These are phyloP conservation scores for Rhizopogon salebrosus DNA, from an alignment of 768 basidiomycete species.

Conservation along the genomic window DNA sequence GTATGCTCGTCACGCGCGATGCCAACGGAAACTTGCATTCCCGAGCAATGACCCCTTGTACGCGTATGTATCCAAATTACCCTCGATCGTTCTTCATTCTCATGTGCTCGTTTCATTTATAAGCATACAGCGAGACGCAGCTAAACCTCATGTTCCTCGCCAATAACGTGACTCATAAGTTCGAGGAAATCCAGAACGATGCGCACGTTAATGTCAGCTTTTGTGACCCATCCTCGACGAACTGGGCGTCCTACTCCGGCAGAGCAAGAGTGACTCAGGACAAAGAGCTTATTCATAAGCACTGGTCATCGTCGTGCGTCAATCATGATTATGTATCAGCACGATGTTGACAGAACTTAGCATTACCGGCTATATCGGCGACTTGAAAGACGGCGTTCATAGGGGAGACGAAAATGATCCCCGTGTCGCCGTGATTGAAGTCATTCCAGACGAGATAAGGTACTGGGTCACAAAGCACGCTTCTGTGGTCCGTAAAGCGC, in stretches of 20 bases:
- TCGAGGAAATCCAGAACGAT: constrained; percentile 73
- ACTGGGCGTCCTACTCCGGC: constrained; percentile 79
- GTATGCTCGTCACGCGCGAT: constrained; percentile 76
- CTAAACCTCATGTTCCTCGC: constrained; percentile 63
- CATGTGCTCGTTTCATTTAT: not conserved
- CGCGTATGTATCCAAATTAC: constrained; percentile 38
- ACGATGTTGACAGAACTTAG: constrained; percentile 27
- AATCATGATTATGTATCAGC: not conserved
- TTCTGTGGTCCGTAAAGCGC: constrained; percentile 49
- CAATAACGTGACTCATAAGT: constrained; percentile 70
- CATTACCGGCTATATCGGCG: constrained; percentile 76
- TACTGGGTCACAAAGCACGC: constrained; percentile 74
- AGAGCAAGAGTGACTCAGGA: constrained; percentile 63
- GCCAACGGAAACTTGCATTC: constrained; percentile 68
- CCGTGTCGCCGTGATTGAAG: constrained; percentile 72
- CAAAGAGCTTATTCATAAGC: constrained; percentile 54
- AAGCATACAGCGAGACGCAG: constrained; percentile 43
- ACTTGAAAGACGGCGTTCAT: constrained; percentile 80
- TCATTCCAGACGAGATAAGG: constrained; percentile 74
- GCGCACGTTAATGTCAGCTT: constrained; percentile 78
- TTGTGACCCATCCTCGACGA: constrained; percentile 60
- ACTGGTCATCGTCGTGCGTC: constrained; percentile 54
- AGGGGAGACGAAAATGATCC: constrained; percentile 79
- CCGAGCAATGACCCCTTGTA: constrained; percentile 74
- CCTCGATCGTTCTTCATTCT: not conserved